Conservation (phyloP, 805 yeast species). For the Metschnikowia chrysomelidarum region DNA sequence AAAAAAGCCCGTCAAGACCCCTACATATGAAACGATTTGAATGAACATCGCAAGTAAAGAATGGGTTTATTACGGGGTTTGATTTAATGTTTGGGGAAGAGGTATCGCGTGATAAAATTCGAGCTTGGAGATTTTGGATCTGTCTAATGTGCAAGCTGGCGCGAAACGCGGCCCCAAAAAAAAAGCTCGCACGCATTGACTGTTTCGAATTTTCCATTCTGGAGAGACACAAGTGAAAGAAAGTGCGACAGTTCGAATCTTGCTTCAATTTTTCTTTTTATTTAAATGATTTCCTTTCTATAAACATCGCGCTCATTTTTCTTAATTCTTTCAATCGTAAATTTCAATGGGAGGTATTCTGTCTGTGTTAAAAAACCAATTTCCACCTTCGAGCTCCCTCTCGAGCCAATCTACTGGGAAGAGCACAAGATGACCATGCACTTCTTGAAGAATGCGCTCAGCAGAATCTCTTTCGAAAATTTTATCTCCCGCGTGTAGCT, state of each 20-base stretch:
- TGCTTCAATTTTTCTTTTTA: not conserved
- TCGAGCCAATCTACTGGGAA: constrained; percentile 92
- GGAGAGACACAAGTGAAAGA: too few species aligned
- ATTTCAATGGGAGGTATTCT: constrained; percentile 94
- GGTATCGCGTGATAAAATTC: too few species aligned
- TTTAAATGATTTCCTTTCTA: not conserved
- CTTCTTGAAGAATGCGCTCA: constrained; percentile 62
- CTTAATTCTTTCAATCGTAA: constrained; percentile 34
- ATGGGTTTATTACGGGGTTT: too few species aligned
- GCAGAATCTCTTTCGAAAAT: constrained; percentile 76
- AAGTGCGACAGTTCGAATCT: too few species aligned
- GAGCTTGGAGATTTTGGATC: too few species aligned
- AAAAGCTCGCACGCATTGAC: too few species aligned
- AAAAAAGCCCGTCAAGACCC: constrained; percentile 38
- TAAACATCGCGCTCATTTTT: not conserved
- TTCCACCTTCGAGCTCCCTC: constrained; percentile 82
- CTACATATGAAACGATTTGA: constrained; percentile 38
- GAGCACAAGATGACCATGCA: constrained; percentile 85
- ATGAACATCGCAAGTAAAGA: constrained; percentile 39
- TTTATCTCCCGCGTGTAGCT: constrained; percentile 40
- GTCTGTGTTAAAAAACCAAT: constrained; percentile 95
- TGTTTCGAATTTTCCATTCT: too few species aligned
- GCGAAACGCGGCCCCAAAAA: too few species aligned
- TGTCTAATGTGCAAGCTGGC: too few species aligned
- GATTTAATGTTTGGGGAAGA: too few species aligned